Evolutionary conservation across 176 grass and related monocot genomes (phyloP).

Genomic region (Typha latifolia): DNA sequence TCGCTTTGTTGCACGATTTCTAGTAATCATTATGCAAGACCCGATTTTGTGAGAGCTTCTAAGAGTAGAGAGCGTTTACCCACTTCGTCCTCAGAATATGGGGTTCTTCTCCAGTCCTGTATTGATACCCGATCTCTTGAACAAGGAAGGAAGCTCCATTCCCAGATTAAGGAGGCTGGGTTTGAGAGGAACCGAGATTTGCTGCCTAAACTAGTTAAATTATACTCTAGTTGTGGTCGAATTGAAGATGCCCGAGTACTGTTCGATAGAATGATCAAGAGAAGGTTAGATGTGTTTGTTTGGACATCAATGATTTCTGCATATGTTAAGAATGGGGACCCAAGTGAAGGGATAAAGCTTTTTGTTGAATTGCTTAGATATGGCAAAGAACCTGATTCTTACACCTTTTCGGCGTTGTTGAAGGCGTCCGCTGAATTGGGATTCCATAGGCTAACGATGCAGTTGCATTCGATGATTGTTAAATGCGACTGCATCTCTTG

Average conservation of each 20-base stretch:
- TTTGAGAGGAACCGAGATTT: constrained; percentile 15
- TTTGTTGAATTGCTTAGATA: constrained; percentile 6
- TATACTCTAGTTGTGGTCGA: constrained; percentile 10
- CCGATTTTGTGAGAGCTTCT: background rate
- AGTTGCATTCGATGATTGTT: constrained; percentile 10
- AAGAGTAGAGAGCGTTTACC: background rate
- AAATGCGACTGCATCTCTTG: background rate
- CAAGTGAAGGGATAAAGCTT: background rate
- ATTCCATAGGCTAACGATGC: background rate
- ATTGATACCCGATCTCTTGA: constrained; percentile 9
- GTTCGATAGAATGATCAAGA: constrained; percentile 13
- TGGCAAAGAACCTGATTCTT: constrained; percentile 12
- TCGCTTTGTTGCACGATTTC: background rate
- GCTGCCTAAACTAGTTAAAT: constrained; percentile 7
- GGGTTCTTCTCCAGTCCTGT: constrained; percentile 12
- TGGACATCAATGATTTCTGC: constrained; percentile 17
- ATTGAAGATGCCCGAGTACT: constrained; percentile 2
- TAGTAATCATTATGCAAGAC: background rate
- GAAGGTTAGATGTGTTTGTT: constrained; percentile 10
- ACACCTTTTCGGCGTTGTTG: constrained; percentile 14
- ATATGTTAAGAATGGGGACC: constrained; percentile 2
- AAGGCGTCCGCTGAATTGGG: constrained; percentile 6
- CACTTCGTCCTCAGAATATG: constrained; percentile 5
- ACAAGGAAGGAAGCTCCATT: constrained; percentile 10
- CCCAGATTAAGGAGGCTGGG: constrained; percentile 4